Evolutionary conservation across 2,329 filamentous ascomycete genomes (phyloP), one percentile per base, ranked within the genome.

Genomic region (Aspergillus sclerotialis): DNA sequence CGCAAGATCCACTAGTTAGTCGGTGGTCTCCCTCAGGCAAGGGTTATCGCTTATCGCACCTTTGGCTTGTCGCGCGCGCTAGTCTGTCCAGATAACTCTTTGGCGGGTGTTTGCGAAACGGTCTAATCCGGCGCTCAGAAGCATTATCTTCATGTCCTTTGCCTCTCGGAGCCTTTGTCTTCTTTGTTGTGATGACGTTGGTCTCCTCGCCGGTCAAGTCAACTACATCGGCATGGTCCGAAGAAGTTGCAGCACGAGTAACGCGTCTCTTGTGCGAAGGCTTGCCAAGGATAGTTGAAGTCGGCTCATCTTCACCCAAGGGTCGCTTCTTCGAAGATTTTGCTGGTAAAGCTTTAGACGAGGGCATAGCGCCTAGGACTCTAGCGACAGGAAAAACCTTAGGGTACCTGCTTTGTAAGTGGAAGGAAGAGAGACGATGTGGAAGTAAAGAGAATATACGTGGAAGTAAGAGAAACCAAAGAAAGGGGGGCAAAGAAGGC

Each of bases 41-140:
- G 27, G 16, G 17, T 11, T 17, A 6, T 10, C 1, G 17, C 12
- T 18, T 10, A 17, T 12, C 45, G 11, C 45, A 61, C 54, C 67
- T 63, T 43, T 76, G 72, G 5, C 62, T 69, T 15, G 55, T 53
- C 4, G 72, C 72, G 31, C 74, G 66, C 3, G 56, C 52, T 9
- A 73, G 60, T 38, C 72, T 63, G 13, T 66, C 59, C 3, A 66
- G 43, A 49, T 69, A 76, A 2, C 58, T 56, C 12, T 56, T 46
- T 4, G 74, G 71, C 18, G 73, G 49, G 19, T 62, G 54, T 5
- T 51, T 43, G 19, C 69, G 58, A 40, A 64, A 70, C 17, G 49
- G 43, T 28, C 56, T 63, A 9, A 61, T 45, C 26, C 65, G 59
- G 35, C 61, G 63, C 43, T 70, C 68, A 18, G 30, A 33, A 4